Percentiles rank a stretch among this genome's conserved stretches.
Evolutionary conservation across 1,284 basidiomycete species (phyloP).

Genomic region (Vanrija sp.): DNA sequence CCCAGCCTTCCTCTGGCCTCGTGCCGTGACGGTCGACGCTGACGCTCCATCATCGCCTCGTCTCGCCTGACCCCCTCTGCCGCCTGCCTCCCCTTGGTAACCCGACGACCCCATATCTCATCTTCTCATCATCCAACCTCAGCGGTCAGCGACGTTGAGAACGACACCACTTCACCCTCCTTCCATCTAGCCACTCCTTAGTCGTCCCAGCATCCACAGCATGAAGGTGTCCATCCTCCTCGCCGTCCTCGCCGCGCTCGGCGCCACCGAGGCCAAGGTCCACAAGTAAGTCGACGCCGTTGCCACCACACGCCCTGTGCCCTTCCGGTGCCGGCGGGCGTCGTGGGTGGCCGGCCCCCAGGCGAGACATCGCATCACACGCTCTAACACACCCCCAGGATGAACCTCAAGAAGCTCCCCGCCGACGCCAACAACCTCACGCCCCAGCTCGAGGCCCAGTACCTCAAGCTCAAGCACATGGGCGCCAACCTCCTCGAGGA

Average conservation of each 20-base stretch:
- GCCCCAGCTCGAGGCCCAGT: constrained; percentile 69
- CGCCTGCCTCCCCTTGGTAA: neutral
- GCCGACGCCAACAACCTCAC: constrained; percentile 45
- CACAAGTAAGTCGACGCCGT: constrained; percentile 38
- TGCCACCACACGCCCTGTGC: constrained; percentile 17
- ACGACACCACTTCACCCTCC: constrained; percentile 2
- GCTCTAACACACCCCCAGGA: constrained; percentile 50
- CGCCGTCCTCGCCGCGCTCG: constrained; percentile 63
- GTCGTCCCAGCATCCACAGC: constrained; percentile 37
- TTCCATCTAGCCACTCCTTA: constrained; percentile 13
- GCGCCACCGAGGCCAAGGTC: constrained; percentile 41
- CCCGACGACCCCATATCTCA: no score
- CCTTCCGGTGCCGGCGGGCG: constrained; percentile 24
- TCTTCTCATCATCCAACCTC: neutral
- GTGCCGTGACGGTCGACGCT: neutral
- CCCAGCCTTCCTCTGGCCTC: neutral
- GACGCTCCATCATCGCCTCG: neutral
- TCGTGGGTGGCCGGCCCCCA: constrained; percentile 14
- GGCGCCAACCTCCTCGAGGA: constrained; percentile 25
- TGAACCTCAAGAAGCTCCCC: constrained; percentile 78
- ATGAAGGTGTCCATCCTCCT: constrained; percentile 66
- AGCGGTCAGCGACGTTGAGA: neutral
- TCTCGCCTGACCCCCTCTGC: neutral
- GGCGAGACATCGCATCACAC: neutral
- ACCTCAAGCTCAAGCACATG: constrained; percentile 80